These are phyloP conservation scores for Stagonosporopsis cucurbitacearum DNA, from an alignment of 2,329 filamentous ascomycete genomes.

Conservation along the genomic window DNA sequence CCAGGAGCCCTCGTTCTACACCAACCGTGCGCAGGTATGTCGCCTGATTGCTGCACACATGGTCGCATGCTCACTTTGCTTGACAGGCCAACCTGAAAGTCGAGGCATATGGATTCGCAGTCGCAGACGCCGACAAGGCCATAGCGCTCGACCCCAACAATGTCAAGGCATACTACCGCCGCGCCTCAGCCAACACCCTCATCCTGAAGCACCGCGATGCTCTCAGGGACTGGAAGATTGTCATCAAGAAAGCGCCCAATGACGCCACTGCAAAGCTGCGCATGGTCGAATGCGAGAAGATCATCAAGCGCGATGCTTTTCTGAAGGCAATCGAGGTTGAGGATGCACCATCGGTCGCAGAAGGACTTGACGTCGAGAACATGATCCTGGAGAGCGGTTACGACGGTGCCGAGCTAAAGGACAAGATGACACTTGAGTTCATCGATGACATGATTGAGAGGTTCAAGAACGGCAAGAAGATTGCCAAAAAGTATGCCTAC, in stretches of 20 bases:
- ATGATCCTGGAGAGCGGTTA: conserved; percentile 85
- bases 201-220: conserved; percentile 90
- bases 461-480: conserved; percentile 88
- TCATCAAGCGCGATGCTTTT: conserved; percentile 90
- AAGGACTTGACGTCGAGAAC: conserved; percentile 84
- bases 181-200: conserved; percentile 88
- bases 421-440: conserved; percentile 94
- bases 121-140: conserved; percentile 88
- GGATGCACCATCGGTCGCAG: conserved; percentile 89
- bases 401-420: conserved; percentile 78
- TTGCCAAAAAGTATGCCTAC: conserved; percentile 96
- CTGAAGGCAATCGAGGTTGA: conserved; percentile 92
- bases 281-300: conserved; percentile 90
- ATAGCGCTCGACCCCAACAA: conserved; percentile 87
- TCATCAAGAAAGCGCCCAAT: conserved; percentile 81
- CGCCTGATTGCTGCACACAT: conserved; percentile 26
- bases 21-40: conserved; percentile 90
- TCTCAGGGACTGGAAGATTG: conserved; percentile 88
- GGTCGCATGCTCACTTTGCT: conserved; percentile 29
- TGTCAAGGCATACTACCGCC: conserved; percentile 94
- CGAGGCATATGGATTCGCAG: conserved; percentile 91
- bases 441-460: conserved; percentile 96
- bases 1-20: conserved; percentile 87
- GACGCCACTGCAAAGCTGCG: conserved; percentile 94
- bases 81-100: conserved; percentile 93